Evolutionary conservation across 345 rosid species (phyloP), one percentile per base, ranked within the genome.

Genomic region (Brassica nigra): DNA sequence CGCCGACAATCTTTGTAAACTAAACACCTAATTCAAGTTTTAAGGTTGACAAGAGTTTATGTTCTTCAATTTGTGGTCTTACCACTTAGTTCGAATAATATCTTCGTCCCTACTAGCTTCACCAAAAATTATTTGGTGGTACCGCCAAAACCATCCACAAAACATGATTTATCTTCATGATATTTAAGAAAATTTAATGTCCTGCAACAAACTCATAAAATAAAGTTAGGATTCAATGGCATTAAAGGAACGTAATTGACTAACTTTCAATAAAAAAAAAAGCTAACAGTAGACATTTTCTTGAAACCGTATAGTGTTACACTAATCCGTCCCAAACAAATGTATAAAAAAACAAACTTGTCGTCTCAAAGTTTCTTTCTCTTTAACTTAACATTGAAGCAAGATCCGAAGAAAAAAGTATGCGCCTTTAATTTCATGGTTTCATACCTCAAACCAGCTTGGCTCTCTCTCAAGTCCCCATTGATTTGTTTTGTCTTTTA

Each of bases 381-480:
- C 30, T 58, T 27, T 80, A 75, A 62, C 83, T 80, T 80, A 62
- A 37, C 20, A 36, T 69, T 75, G 83, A 80, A 80, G 83, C 79
- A 80, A 80, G 68, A 69, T 70, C 79, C 62, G n/a, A 23, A 75
- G 67, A 75, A 74, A 52, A 52, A 80, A 75, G 67, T 39, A 68
- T 23, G 16, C 34, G 31, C 62, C 66, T 74, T 75, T 80, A 33
- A 4, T 69, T 75, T 39, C 79, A 80, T 74, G 61, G 76, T 75
- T 80, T 80, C 83, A 80, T 69, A 80, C 79, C 2, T 55, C 79
- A 63, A 80, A 70, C 79, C 78, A 68, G 70, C 59, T 68, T n/a
- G 61, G 11, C 31, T 66, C 27, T 6, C 27, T 6, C 59, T 62
- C 7, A 47, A 61, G 27, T 47, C 78, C 18, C n/a, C 74, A 44